Conservation (phyloP, 345 rosid genomes). For the Cardiospermum halicacabum region DNA sequence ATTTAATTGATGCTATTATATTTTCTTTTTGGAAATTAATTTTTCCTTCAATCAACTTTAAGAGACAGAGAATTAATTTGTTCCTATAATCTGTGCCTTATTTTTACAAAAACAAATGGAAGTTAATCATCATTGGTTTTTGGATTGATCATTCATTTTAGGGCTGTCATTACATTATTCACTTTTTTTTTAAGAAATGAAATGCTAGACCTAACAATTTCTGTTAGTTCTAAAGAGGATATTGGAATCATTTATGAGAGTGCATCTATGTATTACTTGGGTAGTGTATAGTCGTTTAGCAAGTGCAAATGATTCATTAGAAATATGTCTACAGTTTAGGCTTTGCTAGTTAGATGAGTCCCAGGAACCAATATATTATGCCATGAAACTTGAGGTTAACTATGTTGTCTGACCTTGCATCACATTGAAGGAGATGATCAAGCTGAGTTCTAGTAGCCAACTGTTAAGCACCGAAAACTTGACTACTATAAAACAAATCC, state of each 20-base stretch:
- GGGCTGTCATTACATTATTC: not conserved
- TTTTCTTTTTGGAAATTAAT: not conserved
- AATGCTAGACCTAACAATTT: not conserved
- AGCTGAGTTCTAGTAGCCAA: not conserved
- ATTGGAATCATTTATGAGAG: not conserved
- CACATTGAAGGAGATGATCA: not conserved
- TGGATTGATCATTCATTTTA: not conserved
- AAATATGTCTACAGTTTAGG: not conserved
- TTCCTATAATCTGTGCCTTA: not conserved
- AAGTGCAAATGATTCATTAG: no score
- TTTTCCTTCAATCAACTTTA: not conserved
- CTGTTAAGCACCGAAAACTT: not conserved
- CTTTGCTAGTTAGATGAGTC: not conserved
- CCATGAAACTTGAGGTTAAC: not conserved
- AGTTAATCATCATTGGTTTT: not conserved
- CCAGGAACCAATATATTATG: not conserved
- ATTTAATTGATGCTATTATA: not conserved
- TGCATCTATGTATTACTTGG: not conserved
- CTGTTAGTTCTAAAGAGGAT: not conserved
- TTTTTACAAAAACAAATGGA: not conserved
- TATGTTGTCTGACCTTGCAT: not conserved
- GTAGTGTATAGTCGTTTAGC: no score
- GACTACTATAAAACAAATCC: not conserved
- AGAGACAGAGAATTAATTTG: no score
- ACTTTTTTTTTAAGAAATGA: not conserved